Evolutionary conservation across 345 rosid genomes (phyloP).

Genomic region (Salix udensis): DNA sequence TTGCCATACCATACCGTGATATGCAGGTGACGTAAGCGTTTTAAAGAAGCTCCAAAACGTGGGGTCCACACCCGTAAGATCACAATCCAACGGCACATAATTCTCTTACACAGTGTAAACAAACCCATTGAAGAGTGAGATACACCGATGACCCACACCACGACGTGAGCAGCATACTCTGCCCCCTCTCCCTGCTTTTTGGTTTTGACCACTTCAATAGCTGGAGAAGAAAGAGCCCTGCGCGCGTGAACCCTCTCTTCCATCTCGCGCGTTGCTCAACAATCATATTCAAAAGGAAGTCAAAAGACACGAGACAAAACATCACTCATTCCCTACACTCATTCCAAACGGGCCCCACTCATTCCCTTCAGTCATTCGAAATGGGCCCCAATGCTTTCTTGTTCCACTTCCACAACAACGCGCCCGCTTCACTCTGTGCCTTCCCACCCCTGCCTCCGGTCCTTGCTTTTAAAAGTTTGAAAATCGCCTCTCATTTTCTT

Average conservation of each 20-base stretch:
- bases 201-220: background rate
- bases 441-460: background rate
- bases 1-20: background rate
- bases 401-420: too few species aligned
- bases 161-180: slow-evolving; percentile 14
- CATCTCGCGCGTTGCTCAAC: slow-evolving; percentile 3
- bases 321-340: background rate
- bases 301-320: background rate
- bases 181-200: background rate
- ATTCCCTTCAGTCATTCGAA: background rate
- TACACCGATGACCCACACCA: background rate
- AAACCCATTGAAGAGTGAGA: background rate
- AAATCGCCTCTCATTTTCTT: background rate
- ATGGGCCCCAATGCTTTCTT: background rate
- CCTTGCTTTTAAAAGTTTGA: slow-evolving; percentile 3
- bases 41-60: background rate
- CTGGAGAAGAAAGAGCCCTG: background rate
- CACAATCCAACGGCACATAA: slow-evolving; percentile 2
- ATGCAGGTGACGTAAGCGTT: too few species aligned
- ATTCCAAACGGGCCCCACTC: background rate
- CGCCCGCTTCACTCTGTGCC: too few species aligned
- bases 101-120: background rate
- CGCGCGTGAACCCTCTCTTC: background rate
- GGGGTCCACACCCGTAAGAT: background rate
- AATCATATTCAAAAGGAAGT: background rate